phyloP scores from a whole-genome alignment of 495 filamentous ascomycete species.

The Penicillium chermesinum region DNA sequence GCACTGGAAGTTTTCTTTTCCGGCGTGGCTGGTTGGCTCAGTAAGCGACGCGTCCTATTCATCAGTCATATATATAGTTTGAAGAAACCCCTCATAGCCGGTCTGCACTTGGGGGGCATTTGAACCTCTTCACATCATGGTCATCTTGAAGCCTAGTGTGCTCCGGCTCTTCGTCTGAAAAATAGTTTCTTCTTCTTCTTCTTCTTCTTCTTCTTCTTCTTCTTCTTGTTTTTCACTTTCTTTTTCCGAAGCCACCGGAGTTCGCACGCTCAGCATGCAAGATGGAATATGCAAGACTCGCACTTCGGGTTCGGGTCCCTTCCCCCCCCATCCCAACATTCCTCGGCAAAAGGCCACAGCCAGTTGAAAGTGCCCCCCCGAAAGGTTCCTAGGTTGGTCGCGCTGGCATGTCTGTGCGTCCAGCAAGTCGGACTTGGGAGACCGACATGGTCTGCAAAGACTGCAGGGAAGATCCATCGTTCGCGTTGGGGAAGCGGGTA shows the following conservation, averaged over 20 bases:
- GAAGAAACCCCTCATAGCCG: no score
- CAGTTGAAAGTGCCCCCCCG: slow-evolving; percentile 7
- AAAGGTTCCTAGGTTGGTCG: slow-evolving; percentile 4
- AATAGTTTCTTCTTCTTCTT: no score
- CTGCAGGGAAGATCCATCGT: neutral
- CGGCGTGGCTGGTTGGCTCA: neutral
- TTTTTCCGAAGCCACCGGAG: no score
- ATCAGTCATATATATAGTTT: neutral
- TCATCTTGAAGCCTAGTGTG: neutral
- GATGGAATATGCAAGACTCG: neutral
- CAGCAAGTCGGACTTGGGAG: neutral
- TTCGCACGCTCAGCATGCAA: no score
- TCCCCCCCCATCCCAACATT: slow-evolving; percentile 13
- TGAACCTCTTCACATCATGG: no score
- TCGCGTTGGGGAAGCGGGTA: neutral
- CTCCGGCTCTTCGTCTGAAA: neutral
- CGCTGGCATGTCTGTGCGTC: slow-evolving; percentile 18
- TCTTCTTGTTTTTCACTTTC: no score
- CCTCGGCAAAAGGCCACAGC: slow-evolving; percentile 4
- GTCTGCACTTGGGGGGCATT: no score
- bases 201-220: no score
- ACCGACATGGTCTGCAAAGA: neutral
- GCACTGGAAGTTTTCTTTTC: neutral
- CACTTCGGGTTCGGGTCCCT: no score
- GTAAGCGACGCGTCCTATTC: neutral